phyloP scores from a whole-genome alignment of 306 rosid species.

The Rosa rugosa region DNA sequence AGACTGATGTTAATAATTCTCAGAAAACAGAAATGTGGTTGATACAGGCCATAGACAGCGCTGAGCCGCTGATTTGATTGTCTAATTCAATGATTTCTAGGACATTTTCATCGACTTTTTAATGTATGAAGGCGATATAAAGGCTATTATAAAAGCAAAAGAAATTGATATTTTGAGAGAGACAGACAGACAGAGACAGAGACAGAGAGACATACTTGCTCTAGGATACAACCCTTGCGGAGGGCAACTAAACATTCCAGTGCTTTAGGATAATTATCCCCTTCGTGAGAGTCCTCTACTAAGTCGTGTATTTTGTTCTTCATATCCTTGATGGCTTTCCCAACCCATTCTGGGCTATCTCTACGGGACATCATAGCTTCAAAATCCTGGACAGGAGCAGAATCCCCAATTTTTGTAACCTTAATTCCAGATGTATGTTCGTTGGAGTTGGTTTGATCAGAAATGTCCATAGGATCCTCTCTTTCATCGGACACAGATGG shows the following conservation, averaged over 20 bases:
- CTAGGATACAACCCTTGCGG: conserved; percentile 84
- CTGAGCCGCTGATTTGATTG: neutral
- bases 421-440: conserved; percentile 35
- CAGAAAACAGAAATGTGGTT: neutral
- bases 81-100: neutral
- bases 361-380: conserved; percentile 74
- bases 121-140: neutral
- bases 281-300: conserved; percentile 62
- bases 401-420: conserved; percentile 63
- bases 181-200: conserved; percentile 13
- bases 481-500: conserved; percentile 36
- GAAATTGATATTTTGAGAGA: neutral
- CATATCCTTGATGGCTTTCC: conserved; percentile 70
- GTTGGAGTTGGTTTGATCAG: conserved; percentile 37
- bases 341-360: conserved; percentile 74
- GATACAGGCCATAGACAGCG: neutral
- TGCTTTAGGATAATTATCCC: conserved; percentile 67
- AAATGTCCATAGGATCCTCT: conserved; percentile 36
- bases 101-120: neutral
- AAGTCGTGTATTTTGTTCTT: conserved; percentile 57
- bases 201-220: conserved; percentile 53
- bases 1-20: neutral
- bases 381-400: conserved; percentile 73
- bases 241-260: conserved; percentile 60
- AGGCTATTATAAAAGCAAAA: neutral